phyloP scores from a whole-genome alignment of 129 eudicot genomes.

The Helianthus tuberosus region DNA sequence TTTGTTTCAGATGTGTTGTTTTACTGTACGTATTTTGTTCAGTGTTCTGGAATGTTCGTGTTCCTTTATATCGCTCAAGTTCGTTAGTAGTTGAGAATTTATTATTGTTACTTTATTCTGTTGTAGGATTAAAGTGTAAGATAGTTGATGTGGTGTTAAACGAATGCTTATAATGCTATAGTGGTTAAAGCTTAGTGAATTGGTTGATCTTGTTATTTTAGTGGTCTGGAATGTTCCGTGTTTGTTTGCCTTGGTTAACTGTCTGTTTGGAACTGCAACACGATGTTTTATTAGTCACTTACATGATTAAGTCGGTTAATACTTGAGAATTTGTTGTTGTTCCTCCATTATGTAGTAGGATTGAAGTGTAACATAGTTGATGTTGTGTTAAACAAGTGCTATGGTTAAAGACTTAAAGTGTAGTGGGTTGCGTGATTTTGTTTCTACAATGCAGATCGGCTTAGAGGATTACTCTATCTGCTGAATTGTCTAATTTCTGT shows the following conservation, averaged over 20 bases:
- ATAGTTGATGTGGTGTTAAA: no score
- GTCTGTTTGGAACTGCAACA: neutral
- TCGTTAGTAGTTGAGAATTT: no score
- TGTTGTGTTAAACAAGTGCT: slow-evolving; percentile 9
- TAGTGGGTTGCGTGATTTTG: slow-evolving; percentile 16
- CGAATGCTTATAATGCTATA: no score
- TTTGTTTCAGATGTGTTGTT: no score
- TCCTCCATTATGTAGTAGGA: neutral
- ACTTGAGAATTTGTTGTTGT: neutral
- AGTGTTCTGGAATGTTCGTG: no score
- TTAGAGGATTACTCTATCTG: slow-evolving; percentile 8
- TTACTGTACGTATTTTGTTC: no score
- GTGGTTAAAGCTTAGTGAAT: no score
- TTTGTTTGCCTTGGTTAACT: neutral
- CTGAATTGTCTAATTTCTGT: slow-evolving; percentile 5
- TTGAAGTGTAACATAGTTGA: slow-evolving; percentile 16
- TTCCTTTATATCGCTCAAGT: no score
- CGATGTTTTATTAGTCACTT: neutral
- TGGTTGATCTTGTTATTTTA: no score
- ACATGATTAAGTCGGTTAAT: neutral
- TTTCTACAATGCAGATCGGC: slow-evolving; percentile 18
- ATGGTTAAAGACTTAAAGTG: neutral
- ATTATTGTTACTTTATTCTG: no score
- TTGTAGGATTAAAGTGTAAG: no score
- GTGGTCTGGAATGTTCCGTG: no score